A percentile compares a stretch with the other conserved stretches of the same genome.
Conservation (phyloP, 805 yeast species). For the Metschnikowia vanudenii region DNA sequence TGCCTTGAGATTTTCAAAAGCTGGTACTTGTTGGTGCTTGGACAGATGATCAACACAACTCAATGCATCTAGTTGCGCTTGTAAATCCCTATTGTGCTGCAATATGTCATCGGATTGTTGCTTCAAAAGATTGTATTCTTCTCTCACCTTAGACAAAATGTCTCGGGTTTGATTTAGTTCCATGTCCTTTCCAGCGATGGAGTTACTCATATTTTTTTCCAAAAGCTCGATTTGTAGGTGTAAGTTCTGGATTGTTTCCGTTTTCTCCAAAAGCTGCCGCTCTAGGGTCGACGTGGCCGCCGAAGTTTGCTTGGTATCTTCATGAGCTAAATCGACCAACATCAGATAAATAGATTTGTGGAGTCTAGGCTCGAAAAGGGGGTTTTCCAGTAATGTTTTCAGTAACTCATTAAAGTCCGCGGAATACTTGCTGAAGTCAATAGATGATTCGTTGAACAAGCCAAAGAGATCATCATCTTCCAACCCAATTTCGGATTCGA, state of each 20-base stretch:
- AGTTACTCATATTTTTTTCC: conserved; percentile 41
- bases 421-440: background rate
- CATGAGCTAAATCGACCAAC: background rate
- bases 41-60: conserved; percentile 21
- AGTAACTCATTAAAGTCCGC: background rate
- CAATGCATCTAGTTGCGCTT: conserved; percentile 26
- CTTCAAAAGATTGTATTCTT: conserved; percentile 20
- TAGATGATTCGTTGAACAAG: background rate
- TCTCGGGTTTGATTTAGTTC: conserved; percentile 20
- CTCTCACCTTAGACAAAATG: conserved; percentile 8
- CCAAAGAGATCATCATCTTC: conserved; percentile 3
- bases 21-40: conserved; percentile 13
- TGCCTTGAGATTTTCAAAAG: conserved; percentile 32
- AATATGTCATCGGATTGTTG: conserved; percentile 20
- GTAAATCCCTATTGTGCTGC: conserved; percentile 22
- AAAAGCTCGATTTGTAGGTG: conserved; percentile 45
- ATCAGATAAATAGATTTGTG: background rate
- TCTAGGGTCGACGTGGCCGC: conserved; percentile 3
- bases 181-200: conserved; percentile 29
- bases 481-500: conserved; percentile 8
- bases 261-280: conserved; percentile 10
- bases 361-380: background rate
- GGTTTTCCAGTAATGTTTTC: background rate
- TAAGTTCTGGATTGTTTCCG: conserved; percentile 39
- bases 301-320: background rate